Base-by-base conservation (phyloP, 2,329 filamentous ascomycete genomes). In the Sporothrix sp. region DNA sequence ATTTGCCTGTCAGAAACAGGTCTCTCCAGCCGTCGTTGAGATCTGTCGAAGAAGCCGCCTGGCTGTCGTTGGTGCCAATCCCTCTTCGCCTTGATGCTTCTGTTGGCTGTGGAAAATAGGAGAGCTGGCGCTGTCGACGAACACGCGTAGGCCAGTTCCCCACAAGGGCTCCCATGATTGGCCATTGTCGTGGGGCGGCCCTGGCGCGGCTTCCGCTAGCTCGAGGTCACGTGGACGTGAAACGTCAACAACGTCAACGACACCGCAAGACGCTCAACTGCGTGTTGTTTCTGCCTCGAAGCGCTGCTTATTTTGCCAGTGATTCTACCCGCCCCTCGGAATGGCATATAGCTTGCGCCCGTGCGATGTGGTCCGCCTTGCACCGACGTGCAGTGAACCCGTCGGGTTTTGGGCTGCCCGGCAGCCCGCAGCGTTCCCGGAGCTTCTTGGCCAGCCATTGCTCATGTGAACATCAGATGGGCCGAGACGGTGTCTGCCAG, bases 91-190 rank as follows among this genome's bases (percentile, higher is more conserved):
- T 20, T 45, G 28, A 35, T 35, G 43, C 30, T 11, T 35, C 30
- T 45, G 43, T 45, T 45, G 43, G 25, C 43, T 35, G 30, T 30
- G 30, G 43, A 45, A 27, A 45, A 45, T 45, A 45, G 43, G 43
- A 45, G 43, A 35, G 13, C 7, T 11, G 35, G 23, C 23, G 25
- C 38, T 38, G 23, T 30, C 18, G 39, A 7, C 16, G 9, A 25
- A n/a, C n/a, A n/a, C n/a, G n/a, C n/a, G n/a, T n/a, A n/a, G 27
- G n/a, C 30, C 42, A 46, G 49, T 16, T 40, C 48, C 21, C 52
- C 52, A 52, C 49, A 50, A 7, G 30, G 25, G 16, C 33, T 32
- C 11, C n/a, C 28, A 28, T 20, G 20, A 52, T 52, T 54, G 49
- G 48, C 52, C 36, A 18, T 25, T 48, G 45, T 10, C 25, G 10